Evolutionary conservation across 23 red algal species (phyloP).

Genomic region (Pyropia yezoensis): DNA sequence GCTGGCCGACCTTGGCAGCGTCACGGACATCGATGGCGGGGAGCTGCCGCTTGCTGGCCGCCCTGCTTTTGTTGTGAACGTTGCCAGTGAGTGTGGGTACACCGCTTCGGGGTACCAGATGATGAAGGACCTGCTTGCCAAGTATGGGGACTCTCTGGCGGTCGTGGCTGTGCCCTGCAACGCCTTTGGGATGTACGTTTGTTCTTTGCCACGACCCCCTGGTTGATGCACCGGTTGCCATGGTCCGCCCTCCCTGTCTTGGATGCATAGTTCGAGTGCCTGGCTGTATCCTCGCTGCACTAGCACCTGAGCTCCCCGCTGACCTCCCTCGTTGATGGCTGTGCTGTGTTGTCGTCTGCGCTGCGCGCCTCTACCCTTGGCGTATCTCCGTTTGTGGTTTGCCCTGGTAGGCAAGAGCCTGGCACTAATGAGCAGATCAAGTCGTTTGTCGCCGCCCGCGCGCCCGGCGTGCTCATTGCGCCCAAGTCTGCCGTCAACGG

Average conservation of each 20-base stretch:
- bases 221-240: no score
- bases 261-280: no score
- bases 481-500: slow-evolving; percentile 49
- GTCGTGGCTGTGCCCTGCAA: slow-evolving; percentile 61
- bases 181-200: slow-evolving; percentile 21
- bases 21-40: slow-evolving; percentile 36
- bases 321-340: no score
- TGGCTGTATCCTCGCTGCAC: no score
- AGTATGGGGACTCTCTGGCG: slow-evolving; percentile 23
- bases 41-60: slow-evolving; percentile 17
- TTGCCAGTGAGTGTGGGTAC: slow-evolving; percentile 54
- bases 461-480: slow-evolving; percentile 20
- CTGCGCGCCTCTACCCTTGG: no score
- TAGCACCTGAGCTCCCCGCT: no score
- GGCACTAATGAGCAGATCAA: slow-evolving; percentile 60
- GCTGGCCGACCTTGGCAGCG: slow-evolving; percentile 11
- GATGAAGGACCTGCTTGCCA: slow-evolving; percentile 26
- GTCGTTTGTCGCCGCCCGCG: slow-evolving; percentile 22
- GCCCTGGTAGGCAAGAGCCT: slow-evolving; percentile 15
- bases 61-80: slow-evolving; percentile 54
- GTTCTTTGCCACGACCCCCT: no score
- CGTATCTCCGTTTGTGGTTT: no score
- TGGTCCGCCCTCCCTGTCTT: no score
- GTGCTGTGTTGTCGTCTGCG: no score
- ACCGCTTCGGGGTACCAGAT: slow-evolving; percentile 44